Percentiles rank a stretch among this genome's conserved stretches.
Conservation (phyloP, 2,329 filamentous ascomycete genomes). For the Talaromyces rugulosus region DNA sequence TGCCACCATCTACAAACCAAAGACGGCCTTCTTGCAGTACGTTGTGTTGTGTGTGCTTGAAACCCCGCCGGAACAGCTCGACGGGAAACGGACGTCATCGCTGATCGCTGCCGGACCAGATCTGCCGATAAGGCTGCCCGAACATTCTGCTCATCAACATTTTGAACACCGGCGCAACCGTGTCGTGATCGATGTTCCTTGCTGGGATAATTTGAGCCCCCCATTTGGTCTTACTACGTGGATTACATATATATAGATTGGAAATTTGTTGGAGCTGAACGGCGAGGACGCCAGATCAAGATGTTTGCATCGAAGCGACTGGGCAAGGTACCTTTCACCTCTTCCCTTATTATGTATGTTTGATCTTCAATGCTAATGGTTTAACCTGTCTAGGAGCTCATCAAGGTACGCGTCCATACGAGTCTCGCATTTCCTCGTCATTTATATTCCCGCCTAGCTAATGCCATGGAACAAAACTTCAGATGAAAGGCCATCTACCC, state of each 20-base stretch:
- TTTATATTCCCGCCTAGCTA: background rate
- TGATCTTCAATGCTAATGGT: constrained; percentile 19
- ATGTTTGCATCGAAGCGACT: constrained; percentile 51
- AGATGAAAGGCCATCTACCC: constrained; percentile 57
- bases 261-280: background rate
- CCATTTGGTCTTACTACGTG: background rate
- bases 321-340: constrained; percentile 37
- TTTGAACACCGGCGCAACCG: background rate
- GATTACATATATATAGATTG: background rate
- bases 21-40: background rate
- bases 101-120: background rate
- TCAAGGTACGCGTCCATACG: constrained; percentile 43
- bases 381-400: constrained; percentile 43
- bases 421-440: background rate
- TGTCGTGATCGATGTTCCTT: background rate
- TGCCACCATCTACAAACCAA: background rate
- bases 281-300: background rate
- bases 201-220: background rate
- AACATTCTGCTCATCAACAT: background rate
- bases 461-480: background rate
- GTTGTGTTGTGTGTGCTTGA: background rate
- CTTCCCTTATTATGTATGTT: background rate
- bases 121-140: background rate
- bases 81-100: background rate
- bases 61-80: background rate